Percentiles rank a stretch among this genome's conserved stretches.
Conservation (phyloP, 345 rosid species). For the Nasturtium officinale region DNA sequence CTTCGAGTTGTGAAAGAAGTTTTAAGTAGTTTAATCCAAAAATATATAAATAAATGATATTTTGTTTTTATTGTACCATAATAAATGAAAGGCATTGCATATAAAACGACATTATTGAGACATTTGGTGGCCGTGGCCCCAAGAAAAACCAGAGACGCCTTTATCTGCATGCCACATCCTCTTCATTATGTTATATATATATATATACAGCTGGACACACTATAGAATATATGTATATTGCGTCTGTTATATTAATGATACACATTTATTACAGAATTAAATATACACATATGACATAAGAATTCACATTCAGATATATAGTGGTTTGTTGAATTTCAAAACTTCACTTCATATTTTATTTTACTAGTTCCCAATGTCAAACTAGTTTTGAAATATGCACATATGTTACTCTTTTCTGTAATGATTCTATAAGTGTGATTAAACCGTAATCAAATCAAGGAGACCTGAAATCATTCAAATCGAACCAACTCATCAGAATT, state of each 20-base stretch:
- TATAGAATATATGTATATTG: constrained; percentile 37
- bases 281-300: not conserved
- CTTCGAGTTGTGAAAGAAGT: constrained; percentile 2
- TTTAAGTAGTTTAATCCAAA: not conserved
- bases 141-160: constrained; percentile 16
- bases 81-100: constrained; percentile 18
- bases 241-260: constrained; percentile 13
- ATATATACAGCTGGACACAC: constrained; percentile 35
- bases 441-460: not conserved
- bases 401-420: not conserved
- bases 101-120: constrained; percentile 36
- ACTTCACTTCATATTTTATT: not conserved
- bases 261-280: constrained; percentile 17
- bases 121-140: constrained; percentile 40
- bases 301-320: not conserved
- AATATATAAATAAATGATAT: not conserved
- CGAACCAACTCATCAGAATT: constrained; percentile 23
- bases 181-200: constrained; percentile 33
- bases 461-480: constrained; percentile 7
- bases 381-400: not conserved
- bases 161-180: constrained; percentile 41
- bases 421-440: not conserved
- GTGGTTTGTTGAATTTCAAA: not conserved
- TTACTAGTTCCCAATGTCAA: not conserved
- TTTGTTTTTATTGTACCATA: constrained; percentile 10